phyloP scores from a whole-genome alignment of 768 basidiomycete genomes.

The Termitomyces sp. region DNA sequence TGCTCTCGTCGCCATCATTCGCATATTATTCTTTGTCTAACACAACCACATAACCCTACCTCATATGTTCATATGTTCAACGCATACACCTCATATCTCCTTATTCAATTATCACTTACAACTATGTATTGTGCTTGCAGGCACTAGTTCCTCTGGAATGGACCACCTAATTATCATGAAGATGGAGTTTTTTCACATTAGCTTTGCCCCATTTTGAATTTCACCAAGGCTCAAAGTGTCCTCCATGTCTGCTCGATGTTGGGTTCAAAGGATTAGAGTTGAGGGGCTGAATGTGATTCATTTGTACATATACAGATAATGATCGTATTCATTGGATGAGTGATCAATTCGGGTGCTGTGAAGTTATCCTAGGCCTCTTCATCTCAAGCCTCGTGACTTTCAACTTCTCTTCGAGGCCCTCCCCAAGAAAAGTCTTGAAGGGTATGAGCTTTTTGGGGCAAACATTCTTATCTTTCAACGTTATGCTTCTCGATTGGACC shows the following conservation, averaged over 20 bases:
- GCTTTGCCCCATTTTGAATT: background rate
- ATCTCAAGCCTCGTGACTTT: background rate
- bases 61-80: conserved; percentile 1
- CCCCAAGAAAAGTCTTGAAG: background rate
- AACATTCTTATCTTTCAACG: background rate
- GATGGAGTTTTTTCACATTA: background rate
- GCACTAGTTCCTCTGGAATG: conserved; percentile 12
- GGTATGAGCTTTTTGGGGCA: background rate
- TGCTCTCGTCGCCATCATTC: conserved; percentile 3
- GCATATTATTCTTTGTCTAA: conserved; percentile 6
- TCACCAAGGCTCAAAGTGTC: background rate
- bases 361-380: background rate
- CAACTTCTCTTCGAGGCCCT: background rate
- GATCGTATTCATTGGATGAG: too few species aligned
- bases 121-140: conserved; percentile 11
- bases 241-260: too few species aligned
- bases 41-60: conserved; percentile 2
- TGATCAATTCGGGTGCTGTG: background rate
- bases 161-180: conserved; percentile 13
- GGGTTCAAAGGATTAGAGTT: too few species aligned
- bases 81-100: conserved; percentile 10
- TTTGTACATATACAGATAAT: too few species aligned
- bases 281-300: background rate
- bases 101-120: conserved; percentile 11
- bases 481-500: background rate